Percentiles rank a stretch among this genome's conserved stretches.
Conservation (phyloP, 2,329 filamentous ascomycete genomes). For the Remersonia thermophila region DNA sequence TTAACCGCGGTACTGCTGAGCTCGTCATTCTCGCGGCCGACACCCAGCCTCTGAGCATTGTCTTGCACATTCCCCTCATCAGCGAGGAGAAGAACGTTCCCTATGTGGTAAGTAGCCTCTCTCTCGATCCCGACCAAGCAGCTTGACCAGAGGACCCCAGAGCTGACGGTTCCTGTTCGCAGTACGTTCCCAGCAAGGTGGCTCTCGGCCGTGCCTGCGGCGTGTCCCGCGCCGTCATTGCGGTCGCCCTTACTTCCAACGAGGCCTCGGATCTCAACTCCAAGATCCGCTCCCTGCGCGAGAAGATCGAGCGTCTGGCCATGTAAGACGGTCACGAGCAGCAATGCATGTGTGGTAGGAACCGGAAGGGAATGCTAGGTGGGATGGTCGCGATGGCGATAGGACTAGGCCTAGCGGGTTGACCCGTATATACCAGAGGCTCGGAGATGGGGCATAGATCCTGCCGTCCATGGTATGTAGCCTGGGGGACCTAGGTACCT, state of each 20-base stretch:
- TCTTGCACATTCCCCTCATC: constrained; percentile 79
- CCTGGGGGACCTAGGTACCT: no score
- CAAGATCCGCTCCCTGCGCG: constrained; percentile 80
- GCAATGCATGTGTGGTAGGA: constrained; percentile 1
- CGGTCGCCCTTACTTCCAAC: constrained; percentile 80
- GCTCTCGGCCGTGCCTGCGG: constrained; percentile 81
- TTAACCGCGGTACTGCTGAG: constrained; percentile 68
- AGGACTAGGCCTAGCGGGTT: not conserved
- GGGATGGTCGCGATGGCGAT: constrained; percentile 1
- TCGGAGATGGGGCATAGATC: no score
- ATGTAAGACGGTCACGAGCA: constrained; percentile 46
- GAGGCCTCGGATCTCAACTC: constrained; percentile 76
- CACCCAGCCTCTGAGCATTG: constrained; percentile 73
- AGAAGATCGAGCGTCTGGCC: constrained; percentile 91
- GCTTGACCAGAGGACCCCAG: not conserved
- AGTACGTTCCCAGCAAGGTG: constrained; percentile 58
- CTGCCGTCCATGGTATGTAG: no score
- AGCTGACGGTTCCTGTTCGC: not conserved
- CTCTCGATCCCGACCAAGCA: no score
- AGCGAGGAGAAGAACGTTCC: constrained; percentile 64
- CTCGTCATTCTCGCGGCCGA: constrained; percentile 83
- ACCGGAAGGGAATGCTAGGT: not conserved
- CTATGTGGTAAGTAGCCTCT: constrained; percentile 34
- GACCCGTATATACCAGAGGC: no score
- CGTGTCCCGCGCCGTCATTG: constrained; percentile 79